These are phyloP conservation scores for Neurospora cerealis DNA, from an alignment of 495 filamentous ascomycete genomes.

Conservation along the genomic window DNA sequence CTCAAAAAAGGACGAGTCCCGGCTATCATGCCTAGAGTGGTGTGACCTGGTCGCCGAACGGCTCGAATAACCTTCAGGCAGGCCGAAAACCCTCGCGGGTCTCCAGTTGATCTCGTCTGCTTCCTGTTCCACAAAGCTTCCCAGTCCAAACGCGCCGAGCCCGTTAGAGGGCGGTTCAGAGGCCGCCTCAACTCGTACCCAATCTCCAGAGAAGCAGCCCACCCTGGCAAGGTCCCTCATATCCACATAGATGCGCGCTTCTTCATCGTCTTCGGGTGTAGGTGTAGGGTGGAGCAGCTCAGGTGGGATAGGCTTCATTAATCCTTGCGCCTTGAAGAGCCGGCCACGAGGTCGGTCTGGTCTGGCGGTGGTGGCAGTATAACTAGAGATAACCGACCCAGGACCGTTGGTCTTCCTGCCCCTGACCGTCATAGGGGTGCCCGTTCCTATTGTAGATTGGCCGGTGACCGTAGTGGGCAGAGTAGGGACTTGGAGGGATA, in stretches of 20 bases:
- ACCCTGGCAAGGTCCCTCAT: constrained; percentile 74
- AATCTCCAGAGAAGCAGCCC: constrained; percentile 94
- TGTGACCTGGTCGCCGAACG: constrained; percentile 42
- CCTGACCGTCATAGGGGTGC: constrained; percentile 58
- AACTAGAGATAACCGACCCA: constrained; percentile 75
- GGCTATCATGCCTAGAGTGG: constrained; percentile 38
- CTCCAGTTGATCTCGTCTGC: constrained; percentile 48
- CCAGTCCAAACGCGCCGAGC: constrained; percentile 45
- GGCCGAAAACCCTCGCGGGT: constrained; percentile 74
- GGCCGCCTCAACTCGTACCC: constrained; percentile 76
- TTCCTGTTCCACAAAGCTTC: constrained; percentile 39
- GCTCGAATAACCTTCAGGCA: constrained; percentile 60
- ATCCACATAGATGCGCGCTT: constrained; percentile 81
- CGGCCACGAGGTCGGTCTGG: constrained; percentile 48
- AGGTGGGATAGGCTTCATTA: constrained; percentile 61
- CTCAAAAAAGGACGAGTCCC: constrained; percentile 45
- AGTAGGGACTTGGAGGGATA: constrained; percentile 70
- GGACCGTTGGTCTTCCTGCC: constrained; percentile 58
- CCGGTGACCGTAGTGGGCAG: constrained; percentile 56
- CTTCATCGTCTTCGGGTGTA: constrained; percentile 64
- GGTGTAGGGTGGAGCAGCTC: constrained; percentile 80
- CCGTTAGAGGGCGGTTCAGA: constrained; percentile 53
- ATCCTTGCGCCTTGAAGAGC: constrained; percentile 67
- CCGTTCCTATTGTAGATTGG: constrained; percentile 60
- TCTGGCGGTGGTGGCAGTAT: constrained; percentile 67